Evolutionary conservation across 352 stramenopile genomes (phyloP).

Genomic region (Phytophthora agathidicida): DNA sequence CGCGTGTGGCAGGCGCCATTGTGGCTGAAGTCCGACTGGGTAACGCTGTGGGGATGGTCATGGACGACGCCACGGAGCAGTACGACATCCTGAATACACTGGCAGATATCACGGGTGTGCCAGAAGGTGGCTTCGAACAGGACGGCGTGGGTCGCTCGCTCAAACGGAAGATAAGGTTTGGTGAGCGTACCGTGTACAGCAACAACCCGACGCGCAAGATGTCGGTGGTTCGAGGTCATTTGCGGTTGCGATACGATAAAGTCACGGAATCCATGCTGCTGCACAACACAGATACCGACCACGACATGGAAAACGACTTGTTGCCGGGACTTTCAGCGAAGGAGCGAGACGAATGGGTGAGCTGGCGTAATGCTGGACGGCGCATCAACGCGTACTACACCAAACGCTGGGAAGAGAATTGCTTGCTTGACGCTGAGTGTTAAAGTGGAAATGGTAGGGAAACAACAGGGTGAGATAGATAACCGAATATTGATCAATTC

Average conservation of each 20-base stretch:
- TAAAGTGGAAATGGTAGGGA: conserved; percentile 21
- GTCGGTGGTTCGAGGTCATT: conserved; percentile 40
- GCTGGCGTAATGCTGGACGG: conserved; percentile 28
- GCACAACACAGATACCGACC: conserved; percentile 41
- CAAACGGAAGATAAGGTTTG: conserved; percentile 40
- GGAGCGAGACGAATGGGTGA: conserved; percentile 22
- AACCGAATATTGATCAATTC: no score
- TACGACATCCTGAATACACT: conserved; percentile 50
- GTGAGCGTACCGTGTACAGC: conserved; percentile 37
- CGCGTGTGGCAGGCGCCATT: conserved; percentile 39
- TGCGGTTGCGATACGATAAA: conserved; percentile 43
- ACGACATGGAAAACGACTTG: conserved; percentile 40
- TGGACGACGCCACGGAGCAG: conserved; percentile 41
- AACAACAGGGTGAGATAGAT: neutral
- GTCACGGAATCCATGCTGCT: conserved; percentile 34
- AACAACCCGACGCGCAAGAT: conserved; percentile 60
- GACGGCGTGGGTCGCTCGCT: conserved; percentile 45
- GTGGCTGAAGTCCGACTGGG: conserved; percentile 44
- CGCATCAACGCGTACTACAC: conserved; percentile 54
- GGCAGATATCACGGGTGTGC: conserved; percentile 40
- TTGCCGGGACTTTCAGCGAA: conserved; percentile 19
- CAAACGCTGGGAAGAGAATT: conserved; percentile 33
- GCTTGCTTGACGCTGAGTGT: conserved; percentile 35
- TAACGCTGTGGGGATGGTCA: conserved; percentile 24
- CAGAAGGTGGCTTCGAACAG: conserved; percentile 35